A percentile compares a stretch with the other conserved stretches of the same genome.
phyloP scores from a whole-genome alignment of 768 basidiomycete genomes.

The Tricholoma saponaceum region DNA sequence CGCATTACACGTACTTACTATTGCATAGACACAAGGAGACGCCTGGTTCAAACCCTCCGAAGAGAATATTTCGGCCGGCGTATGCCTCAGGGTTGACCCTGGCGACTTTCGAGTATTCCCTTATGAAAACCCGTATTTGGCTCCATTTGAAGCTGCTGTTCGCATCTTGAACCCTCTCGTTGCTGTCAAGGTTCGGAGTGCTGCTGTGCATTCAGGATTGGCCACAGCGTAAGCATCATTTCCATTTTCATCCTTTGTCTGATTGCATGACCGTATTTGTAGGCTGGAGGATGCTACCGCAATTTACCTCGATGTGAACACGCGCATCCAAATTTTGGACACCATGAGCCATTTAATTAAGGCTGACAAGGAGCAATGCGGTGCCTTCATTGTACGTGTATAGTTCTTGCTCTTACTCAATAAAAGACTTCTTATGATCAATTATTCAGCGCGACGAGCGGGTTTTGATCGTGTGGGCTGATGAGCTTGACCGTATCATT shows the following conservation, averaged over 20 bases:
- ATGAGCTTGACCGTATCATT: constrained; percentile 77
- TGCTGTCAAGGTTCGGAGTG: constrained; percentile 76
- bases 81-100: constrained; percentile 66
- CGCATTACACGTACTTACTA: constrained; percentile 2
- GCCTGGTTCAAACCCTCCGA: constrained; percentile 86
- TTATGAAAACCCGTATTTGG: constrained; percentile 77
- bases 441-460: constrained; percentile 68
- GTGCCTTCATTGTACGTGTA: constrained; percentile 72
- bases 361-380: constrained; percentile 90
- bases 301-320: constrained; percentile 73
- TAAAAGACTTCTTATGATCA: constrained; percentile 7
- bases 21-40: constrained; percentile 65
- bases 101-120: constrained; percentile 80
- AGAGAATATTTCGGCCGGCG: constrained; percentile 76
- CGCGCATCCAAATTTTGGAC: constrained; percentile 83
- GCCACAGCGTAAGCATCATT: constrained; percentile 50
- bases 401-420: not conserved
- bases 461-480: constrained; percentile 82
- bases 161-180: constrained; percentile 76
- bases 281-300: constrained; percentile 57
- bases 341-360: constrained; percentile 61
- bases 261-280: constrained; percentile 4
- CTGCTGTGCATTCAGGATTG: constrained; percentile 77
- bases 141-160: constrained; percentile 80
- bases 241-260: not conserved